These are phyloP conservation scores for Hemerocallis citrina DNA, from an alignment of 106 monocot genomes.

Conservation along the genomic window DNA sequence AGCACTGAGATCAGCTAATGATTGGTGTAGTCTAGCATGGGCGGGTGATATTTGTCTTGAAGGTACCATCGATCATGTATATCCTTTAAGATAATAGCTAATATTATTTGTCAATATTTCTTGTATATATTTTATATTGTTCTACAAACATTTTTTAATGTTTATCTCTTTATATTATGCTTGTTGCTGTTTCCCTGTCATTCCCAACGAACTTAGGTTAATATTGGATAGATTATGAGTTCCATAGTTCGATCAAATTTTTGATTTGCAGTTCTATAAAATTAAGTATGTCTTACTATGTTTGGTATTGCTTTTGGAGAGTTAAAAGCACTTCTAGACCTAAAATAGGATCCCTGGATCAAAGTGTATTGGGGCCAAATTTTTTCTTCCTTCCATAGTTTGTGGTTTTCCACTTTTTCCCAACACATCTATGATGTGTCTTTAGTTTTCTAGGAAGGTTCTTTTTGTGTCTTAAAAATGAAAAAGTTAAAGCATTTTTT, in stretches of 20 bases:
- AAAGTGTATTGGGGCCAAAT: too few species aligned
- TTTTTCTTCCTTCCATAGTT: too few species aligned
- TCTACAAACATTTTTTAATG: not conserved
- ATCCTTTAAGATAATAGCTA: not conserved
- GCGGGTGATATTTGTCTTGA: conserved; percentile 82
- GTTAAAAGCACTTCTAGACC: too few species aligned
- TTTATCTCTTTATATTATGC: not conserved
- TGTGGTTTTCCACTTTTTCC: too few species aligned
- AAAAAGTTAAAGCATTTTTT: too few species aligned
- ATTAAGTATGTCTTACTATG: too few species aligned
- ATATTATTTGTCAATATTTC: not conserved
- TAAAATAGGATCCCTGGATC: too few species aligned
- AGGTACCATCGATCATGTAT: conserved; percentile 34
- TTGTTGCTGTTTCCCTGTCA: not conserved
- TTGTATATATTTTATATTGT: not conserved
- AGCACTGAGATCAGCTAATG: conserved; percentile 44
- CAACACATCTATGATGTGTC: too few species aligned
- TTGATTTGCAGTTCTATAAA: not conserved
- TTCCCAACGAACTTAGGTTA: not conserved
- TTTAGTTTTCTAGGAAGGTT: too few species aligned
- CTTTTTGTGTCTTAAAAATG: too few species aligned
- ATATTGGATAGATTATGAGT: not conserved
- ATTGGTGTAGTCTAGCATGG: conserved; percentile 80
- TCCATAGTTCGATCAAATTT: not conserved
- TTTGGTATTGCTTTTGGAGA: too few species aligned